phyloP scores from a whole-genome alignment of 1,284 basidiomycete genomes.

The Ustilago lituana region DNA sequence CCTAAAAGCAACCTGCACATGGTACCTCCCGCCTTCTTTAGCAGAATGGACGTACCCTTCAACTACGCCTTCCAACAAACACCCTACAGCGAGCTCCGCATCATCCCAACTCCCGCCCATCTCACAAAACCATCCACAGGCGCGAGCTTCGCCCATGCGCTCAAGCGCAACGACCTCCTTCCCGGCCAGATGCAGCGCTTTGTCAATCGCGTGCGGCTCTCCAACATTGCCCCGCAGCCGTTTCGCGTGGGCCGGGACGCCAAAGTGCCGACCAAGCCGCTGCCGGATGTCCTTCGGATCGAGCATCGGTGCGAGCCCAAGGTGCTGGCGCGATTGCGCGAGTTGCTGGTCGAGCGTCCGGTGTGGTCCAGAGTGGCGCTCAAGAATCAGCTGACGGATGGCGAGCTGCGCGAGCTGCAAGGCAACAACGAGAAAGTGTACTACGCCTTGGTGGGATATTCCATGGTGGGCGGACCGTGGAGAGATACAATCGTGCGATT shows the following conservation, averaged over 20 bases:
- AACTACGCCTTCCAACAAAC: conserved; percentile 54
- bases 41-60: conserved; percentile 55
- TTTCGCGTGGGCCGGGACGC: conserved; percentile 24
- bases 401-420: conserved; percentile 75
- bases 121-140: not conserved
- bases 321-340: conserved; percentile 12
- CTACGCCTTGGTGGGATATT: conserved; percentile 74
- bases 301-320: conserved; percentile 26
- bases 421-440: conserved; percentile 67
- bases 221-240: conserved; percentile 41
- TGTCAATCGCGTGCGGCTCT: conserved; percentile 38
- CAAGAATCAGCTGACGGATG: conserved; percentile 80
- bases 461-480: conserved; percentile 93
- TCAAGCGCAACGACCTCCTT: not conserved
- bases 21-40: conserved; percentile 61
- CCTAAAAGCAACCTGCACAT: conserved; percentile 49
- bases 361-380: conserved; percentile 88
- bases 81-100: conserved; percentile 45
- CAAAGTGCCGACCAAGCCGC: conserved; percentile 18
- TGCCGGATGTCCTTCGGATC: conserved; percentile 27
- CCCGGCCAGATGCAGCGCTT: conserved; percentile 25
- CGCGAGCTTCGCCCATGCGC: conserved; percentile 11
- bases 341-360: conserved; percentile 74
- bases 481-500: conserved; percentile 86
- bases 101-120: conserved; percentile 15